Evolutionary conservation across 148 eudicot species (phyloP).

Genomic region (Silene latifolia): DNA sequence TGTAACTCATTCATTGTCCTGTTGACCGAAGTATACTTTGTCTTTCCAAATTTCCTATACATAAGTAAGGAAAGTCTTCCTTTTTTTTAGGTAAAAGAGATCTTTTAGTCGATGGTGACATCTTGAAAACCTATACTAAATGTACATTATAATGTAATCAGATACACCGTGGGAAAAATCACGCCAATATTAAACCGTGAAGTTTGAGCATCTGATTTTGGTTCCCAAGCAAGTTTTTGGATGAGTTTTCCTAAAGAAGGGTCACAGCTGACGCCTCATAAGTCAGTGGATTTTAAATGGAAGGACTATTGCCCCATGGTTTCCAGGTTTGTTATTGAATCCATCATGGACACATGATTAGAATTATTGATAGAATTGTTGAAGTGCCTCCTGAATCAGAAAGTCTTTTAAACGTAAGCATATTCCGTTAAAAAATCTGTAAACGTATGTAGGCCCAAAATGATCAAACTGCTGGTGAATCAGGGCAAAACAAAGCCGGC

Average conservation of each 20-base stretch:
- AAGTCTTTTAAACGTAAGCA: neutral
- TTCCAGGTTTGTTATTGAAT: slow-evolving; percentile 69
- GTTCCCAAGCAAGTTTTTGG: slow-evolving; percentile 94
- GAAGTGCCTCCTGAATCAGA: neutral
- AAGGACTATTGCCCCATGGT: slow-evolving; percentile 99
- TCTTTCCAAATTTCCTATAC: neutral
- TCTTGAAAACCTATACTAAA: slow-evolving; percentile 27
- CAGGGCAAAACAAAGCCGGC: too few relatives aligned
- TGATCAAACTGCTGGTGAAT: neutral
- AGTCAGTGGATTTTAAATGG: slow-evolving; percentile 93
- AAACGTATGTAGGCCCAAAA: neutral
- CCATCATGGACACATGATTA: neutral
- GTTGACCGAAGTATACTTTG: neutral
- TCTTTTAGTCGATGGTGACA: slow-evolving; percentile 3
- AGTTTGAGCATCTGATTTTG: slow-evolving; percentile 81
- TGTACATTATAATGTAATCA: slow-evolving; percentile 42
- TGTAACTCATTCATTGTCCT: neutral
- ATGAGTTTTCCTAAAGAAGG: slow-evolving; percentile 93
- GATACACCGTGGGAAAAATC: slow-evolving; percentile 99
- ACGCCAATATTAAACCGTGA: slow-evolving; percentile 92
- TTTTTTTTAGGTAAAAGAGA: neutral
- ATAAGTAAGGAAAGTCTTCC: neutral
- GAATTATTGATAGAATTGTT: neutral
- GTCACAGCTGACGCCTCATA: slow-evolving; percentile 92
- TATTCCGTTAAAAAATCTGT: neutral